Evolutionary conservation across 352 stramenopile species (phyloP).

Genomic region (Phytophthora europaea): DNA sequence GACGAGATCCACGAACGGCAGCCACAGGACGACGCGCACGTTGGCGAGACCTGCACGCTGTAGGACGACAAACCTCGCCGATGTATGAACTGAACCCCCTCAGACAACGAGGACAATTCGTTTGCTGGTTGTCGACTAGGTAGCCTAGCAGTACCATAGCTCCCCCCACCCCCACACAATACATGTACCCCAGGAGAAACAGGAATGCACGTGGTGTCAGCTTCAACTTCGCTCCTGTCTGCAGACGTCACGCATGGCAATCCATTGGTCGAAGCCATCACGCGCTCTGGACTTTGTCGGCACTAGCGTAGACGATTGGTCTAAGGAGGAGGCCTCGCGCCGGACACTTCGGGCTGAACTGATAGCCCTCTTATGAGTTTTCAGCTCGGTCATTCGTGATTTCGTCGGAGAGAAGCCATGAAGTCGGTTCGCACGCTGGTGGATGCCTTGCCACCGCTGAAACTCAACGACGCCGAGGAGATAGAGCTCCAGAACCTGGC

Average conservation of each 20-base stretch:
- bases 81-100: conserved; percentile 7
- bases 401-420: conserved; percentile 17
- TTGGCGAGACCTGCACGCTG: conserved; percentile 9
- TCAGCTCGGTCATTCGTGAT: conserved; percentile 20
- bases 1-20: conserved; percentile 41
- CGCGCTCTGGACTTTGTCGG: conserved; percentile 20
- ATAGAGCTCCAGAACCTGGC: conserved; percentile 38
- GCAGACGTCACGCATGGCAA: not conserved
- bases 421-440: conserved; percentile 27
- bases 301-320: conserved; percentile 15
- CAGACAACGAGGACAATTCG: conserved; percentile 14
- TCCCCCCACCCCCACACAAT: not conserved
- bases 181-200: conserved; percentile 14
- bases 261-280: conserved; percentile 31
- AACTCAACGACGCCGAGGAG: conserved; percentile 34
- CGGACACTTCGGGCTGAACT: conserved; percentile 15
- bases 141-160: conserved; percentile 13
- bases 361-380: not conserved
- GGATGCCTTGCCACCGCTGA: conserved; percentile 35
- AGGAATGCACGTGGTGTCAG: conserved; percentile 16
- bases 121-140: not conserved
- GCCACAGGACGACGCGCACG: conserved; percentile 32
- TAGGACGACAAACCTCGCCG: not conserved
- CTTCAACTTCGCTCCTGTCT: not conserved
- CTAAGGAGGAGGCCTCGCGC: conserved; percentile 17